Evolutionary conservation across 2,329 filamentous ascomycete species (phyloP).

Genomic region (Hypoxylon sp.): DNA sequence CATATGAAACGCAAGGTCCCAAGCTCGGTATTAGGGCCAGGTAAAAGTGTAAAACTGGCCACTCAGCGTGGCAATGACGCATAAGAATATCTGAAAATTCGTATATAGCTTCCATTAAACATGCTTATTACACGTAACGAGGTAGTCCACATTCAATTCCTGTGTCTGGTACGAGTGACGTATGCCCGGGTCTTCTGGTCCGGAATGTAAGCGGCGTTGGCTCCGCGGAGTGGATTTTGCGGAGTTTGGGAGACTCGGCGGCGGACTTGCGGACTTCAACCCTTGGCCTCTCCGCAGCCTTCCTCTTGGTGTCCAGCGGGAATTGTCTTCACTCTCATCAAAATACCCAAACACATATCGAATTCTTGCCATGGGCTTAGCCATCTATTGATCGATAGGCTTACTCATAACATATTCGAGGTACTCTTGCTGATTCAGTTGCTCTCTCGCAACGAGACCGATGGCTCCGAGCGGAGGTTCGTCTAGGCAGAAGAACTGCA

Average conservation of each 20-base stretch:
- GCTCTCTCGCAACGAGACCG: not conserved
- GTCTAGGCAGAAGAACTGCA: conserved; percentile 66
- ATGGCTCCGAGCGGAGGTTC: conserved; percentile 32
- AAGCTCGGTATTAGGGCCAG: not conserved
- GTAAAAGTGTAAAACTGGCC: no score
- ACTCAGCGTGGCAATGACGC: no score
- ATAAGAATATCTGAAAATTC: no score
- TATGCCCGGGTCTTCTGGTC: no score
- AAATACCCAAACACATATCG: not conserved
- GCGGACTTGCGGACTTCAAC: conserved; percentile 42
- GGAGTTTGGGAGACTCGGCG: conserved; percentile 25
- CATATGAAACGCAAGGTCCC: no score
- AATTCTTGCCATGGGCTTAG: not conserved
- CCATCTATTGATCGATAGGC: not conserved
- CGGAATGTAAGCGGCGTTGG: not conserved
- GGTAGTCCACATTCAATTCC: no score
- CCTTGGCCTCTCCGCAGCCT: conserved; percentile 3
- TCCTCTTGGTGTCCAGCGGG: not conserved
- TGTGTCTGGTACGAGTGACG: no score
- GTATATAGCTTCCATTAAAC: no score
- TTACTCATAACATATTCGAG: not conserved
- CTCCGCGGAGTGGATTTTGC: conserved; percentile 20
- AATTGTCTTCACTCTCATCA: not conserved
- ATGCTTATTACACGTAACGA: no score
- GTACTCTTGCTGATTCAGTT: not conserved